Evolutionary conservation across 345 rosid genomes (phyloP), one percentile per base, ranked within the genome.

Genomic region (Hibiscus mutabilis): DNA sequence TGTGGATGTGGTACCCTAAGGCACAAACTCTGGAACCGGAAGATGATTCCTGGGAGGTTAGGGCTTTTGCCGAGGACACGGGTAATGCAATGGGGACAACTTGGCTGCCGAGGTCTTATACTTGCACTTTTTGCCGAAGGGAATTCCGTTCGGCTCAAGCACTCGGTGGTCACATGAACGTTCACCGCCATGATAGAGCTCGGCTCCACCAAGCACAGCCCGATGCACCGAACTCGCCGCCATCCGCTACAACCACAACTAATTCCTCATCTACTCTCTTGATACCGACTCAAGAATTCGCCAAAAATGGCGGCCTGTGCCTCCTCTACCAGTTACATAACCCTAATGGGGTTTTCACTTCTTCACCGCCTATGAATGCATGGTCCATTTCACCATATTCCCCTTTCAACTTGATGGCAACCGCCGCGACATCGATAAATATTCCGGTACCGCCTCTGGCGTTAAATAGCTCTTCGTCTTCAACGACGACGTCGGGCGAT

Each of bases 81-180:
- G 82, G 84, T 13, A 89, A 81, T 77, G 66, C 79, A 61, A 84
- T 86, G 85, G 97, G 97, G 57, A 80, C 96, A 60, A 91, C 97
- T 19, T 94, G 97, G 97, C 98, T 97, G 2, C 98, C 98, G 3
- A 78, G 97, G 84, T 94, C 96, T 42, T 94, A 94, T 75, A 82
- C 91, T 61, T 94, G 98, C 83, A 87, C 86, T 19, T 94, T 94
- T 61, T 94, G 98, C 71, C 75, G 96, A 73, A 86, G 96, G 66
- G 98, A 94, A 81, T 94, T 94, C 80, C 87, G 91, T 66, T 91
- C 98, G 3, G 97, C 98, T 58, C 97, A 94, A 80, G 98, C 97
- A 73, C 87, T 94, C 29, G 98, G 97, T 0, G 97, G 98, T 73
- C 98, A 94, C 84, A 94, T 94, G 98, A 94, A 91, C 47, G 95